Evolutionary conservation across 2,329 filamentous ascomycete genomes (phyloP).

Genomic region (Ascochyta rabiei): DNA sequence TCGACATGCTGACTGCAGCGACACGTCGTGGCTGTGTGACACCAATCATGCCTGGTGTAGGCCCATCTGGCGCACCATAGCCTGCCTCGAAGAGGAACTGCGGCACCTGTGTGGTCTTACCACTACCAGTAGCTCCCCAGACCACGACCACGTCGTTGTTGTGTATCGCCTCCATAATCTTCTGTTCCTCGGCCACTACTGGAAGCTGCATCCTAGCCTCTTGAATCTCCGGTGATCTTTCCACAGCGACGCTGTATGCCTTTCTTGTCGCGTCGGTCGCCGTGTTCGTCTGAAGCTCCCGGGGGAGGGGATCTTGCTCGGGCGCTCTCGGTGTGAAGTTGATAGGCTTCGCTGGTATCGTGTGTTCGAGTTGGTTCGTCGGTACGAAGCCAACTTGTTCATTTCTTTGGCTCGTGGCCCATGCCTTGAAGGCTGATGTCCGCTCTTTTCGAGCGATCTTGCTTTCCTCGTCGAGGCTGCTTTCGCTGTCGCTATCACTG

Average conservation of each 20-base stretch:
- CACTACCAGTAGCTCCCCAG: constrained; percentile 93
- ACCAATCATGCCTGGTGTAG: constrained; percentile 89
- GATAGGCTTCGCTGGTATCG: constrained; percentile 56
- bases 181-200: constrained; percentile 93
- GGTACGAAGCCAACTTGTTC: constrained; percentile 75
- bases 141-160: constrained; percentile 89
- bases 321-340: constrained; percentile 71
- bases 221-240: constrained; percentile 75
- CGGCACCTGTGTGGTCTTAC: constrained; percentile 96
- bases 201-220: constrained; percentile 79
- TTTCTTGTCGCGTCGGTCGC: constrained; percentile 67
- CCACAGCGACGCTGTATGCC: constrained; percentile 75
- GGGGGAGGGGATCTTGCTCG: constrained; percentile 73
- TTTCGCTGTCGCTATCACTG: constrained; percentile 41
- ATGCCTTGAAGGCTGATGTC: constrained; percentile 84
- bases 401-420: constrained; percentile 87
- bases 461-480: constrained; percentile 39
- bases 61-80: constrained; percentile 78
- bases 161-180: constrained; percentile 96
- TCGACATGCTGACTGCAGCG: constrained; percentile 95
- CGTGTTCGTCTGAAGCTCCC: constrained; percentile 66
- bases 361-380: constrained; percentile 47
- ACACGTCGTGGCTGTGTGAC: constrained; percentile 94
- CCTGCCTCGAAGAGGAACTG: constrained; percentile 96
- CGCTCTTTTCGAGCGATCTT: constrained; percentile 52